These are phyloP conservation scores for Vinca major DNA, from an alignment of 305 asterid genomes.

Conservation along the genomic window DNA sequence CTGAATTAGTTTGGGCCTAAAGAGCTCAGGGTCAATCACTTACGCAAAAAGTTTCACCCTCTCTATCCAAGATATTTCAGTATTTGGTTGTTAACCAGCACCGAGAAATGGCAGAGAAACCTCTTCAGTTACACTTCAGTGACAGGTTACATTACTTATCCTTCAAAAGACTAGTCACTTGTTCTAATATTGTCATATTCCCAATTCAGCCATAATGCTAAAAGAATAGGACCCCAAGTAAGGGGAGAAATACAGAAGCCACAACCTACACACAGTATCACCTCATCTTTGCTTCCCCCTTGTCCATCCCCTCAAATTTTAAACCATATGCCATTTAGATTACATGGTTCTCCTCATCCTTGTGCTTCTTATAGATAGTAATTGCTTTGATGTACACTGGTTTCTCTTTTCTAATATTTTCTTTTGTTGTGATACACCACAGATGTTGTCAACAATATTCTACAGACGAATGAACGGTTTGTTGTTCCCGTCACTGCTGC, in stretches of 20 bases:
- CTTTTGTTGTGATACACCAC: slow-evolving; percentile 17
- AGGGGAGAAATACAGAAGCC: background rate
- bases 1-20: background rate
- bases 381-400: background rate
- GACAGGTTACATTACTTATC: background rate
- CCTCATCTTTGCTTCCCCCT: background rate
- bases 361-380: background rate
- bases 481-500: slow-evolving; percentile 75
- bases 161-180: background rate
- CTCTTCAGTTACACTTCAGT: background rate
- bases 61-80: background rate
- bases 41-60: background rate
- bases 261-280: background rate
- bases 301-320: background rate
- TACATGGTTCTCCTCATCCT: background rate
- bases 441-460: slow-evolving; percentile 70
- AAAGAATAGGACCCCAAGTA: background rate
- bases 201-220: background rate
- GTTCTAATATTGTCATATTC: background rate
- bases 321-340: background rate
- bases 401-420: background rate
- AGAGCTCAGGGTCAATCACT: background rate
- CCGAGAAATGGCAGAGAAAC: background rate
- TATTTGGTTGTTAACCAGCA: background rate
- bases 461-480: slow-evolving; percentile 57